These are phyloP conservation scores for Zanthoxylum bungeanum DNA, from an alignment of 345 rosid species.

Conservation along the genomic window DNA sequence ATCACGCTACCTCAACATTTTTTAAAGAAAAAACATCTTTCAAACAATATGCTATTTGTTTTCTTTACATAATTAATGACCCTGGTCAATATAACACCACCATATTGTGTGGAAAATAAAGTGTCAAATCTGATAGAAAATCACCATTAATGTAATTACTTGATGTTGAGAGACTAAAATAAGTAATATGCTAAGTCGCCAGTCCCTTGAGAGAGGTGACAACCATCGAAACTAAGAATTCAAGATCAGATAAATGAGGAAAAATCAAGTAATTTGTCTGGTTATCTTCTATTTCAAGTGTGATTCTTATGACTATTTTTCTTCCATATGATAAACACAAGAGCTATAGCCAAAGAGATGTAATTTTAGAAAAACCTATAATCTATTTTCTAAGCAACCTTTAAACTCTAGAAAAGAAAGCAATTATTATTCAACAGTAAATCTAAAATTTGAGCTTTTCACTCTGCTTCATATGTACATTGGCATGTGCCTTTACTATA, in stretches of 20 bases:
- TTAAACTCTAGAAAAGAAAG: background rate
- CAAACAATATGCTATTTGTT: background rate
- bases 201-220: conserved; percentile 1
- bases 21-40: background rate
- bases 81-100: background rate
- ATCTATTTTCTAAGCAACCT: conserved; percentile 2
- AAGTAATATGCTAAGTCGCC: background rate
- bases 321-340: background rate
- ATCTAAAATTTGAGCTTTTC: background rate
- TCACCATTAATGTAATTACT: background rate
- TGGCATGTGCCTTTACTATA: background rate
- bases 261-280: no score
- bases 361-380: conserved; percentile 4
- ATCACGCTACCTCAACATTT: no score
- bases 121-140: background rate
- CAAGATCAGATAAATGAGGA: conserved; percentile 4
- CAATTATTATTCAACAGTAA: background rate
- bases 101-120: background rate
- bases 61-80: background rate
- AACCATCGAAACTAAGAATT: background rate
- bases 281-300: no score
- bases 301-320: background rate
- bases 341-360: background rate
- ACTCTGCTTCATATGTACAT: conserved; percentile 5
- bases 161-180: conserved; percentile 1